Evolutionary conservation across 2,329 filamentous ascomycete species (phyloP).

Genomic region (Calonectria pseudoreteaudii): DNA sequence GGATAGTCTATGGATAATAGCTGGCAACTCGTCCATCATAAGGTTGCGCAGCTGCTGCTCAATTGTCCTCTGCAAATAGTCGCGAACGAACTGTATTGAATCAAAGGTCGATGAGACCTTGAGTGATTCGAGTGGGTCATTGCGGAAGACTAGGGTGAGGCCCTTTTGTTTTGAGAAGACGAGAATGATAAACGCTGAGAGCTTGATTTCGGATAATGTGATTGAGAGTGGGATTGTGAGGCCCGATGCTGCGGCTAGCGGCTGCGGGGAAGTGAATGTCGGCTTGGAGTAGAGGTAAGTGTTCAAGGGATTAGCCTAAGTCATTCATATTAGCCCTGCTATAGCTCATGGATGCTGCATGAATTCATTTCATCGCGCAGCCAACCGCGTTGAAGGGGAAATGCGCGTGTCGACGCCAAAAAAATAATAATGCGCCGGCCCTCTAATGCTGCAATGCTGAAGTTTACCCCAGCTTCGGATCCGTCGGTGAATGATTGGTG

Average conservation of each 20-base stretch:
- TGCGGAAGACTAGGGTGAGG: slow-evolving; percentile 94
- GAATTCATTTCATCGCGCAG: slow-evolving; percentile 34
- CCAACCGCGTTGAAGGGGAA: slow-evolving; percentile 9
- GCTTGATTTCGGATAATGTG: slow-evolving; percentile 92
- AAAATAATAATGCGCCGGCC: slow-evolving; percentile 16
- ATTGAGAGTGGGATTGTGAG: slow-evolving; percentile 98
- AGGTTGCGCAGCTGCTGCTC: slow-evolving; percentile 91
- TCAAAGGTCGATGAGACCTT: slow-evolving; percentile 99
- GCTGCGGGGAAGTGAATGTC: slow-evolving; percentile 90
- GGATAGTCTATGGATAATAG: slow-evolving; percentile 94
- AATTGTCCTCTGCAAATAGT: slow-evolving; percentile 96
- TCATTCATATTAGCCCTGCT: slow-evolving; percentile 60
- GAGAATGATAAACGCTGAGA: slow-evolving; percentile 96
- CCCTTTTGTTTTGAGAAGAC: slow-evolving; percentile 99
- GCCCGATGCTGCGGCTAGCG: slow-evolving; percentile 89
- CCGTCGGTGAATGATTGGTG: slow-evolving; percentile 3
- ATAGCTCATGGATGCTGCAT: slow-evolving; percentile 39
- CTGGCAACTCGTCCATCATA: slow-evolving; percentile 98
- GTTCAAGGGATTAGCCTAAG: slow-evolving; percentile 91
- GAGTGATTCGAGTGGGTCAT: slow-evolving; percentile 96
- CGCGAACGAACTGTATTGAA: slow-evolving; percentile 97
- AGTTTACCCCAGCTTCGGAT: neutral
- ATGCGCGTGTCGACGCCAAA: slow-evolving; percentile 26
- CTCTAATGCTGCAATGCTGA: neutral
- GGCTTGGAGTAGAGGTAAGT: slow-evolving; percentile 95